These are phyloP conservation scores for Rosa persica DNA, from an alignment of 306 rosid genomes.

Conservation along the genomic window DNA sequence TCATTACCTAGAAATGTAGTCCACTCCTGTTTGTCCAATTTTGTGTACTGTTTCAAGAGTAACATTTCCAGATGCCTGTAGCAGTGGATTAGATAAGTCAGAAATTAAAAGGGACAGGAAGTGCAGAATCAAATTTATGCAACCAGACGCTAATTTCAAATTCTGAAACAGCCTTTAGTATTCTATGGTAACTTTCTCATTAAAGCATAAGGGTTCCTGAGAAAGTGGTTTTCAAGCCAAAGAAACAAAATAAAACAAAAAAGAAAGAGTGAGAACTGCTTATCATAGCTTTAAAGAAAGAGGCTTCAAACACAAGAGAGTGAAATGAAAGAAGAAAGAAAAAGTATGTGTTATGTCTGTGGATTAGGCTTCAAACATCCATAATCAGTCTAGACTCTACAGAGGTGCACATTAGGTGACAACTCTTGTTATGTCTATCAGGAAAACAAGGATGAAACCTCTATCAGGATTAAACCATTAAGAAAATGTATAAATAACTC, in stretches of 20 bases:
- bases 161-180: neutral
- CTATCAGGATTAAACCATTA: slow-evolving; percentile 3
- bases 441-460: neutral
- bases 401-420: neutral
- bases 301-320: neutral
- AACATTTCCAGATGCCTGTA: slow-evolving; percentile 91
- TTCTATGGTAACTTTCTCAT: neutral
- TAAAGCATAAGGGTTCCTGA: neutral
- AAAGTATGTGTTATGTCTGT: neutral
- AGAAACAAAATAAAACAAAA: neutral
- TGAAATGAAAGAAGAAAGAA: neutral
- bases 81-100: slow-evolving; percentile 20
- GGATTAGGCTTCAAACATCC: neutral
- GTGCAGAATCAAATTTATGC: neutral
- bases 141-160: neutral
- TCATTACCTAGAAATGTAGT: slow-evolving; percentile 84
- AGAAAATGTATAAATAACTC: slow-evolving; percentile 16
- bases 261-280: neutral
- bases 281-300: neutral
- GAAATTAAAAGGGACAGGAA: slow-evolving; percentile 3
- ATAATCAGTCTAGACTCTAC: neutral
- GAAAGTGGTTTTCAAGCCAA: neutral
- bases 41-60: slow-evolving; percentile 64
- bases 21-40: slow-evolving; percentile 89
- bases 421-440: neutral